Conservation (phyloP, 169 alveolate genomes). For the Theileria sp. region DNA sequence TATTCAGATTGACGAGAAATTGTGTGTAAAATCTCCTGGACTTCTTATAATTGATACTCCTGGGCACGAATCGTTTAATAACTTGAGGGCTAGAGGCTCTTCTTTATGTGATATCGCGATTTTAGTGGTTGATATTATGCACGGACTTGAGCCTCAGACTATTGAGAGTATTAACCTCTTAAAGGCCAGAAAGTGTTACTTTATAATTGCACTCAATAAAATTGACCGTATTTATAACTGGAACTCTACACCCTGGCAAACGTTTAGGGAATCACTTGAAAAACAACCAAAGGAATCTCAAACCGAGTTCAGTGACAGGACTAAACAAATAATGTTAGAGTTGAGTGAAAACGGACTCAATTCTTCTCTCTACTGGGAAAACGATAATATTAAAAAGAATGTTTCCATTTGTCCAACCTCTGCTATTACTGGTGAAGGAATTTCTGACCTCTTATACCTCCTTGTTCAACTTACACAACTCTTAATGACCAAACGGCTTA, state of each 20-base stretch:
- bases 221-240: slow-evolving; percentile 96
- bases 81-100: slow-evolving; percentile 98
- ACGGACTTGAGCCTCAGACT: slow-evolving; percentile 98
- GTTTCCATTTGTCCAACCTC: slow-evolving; percentile 97
- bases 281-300: slow-evolving; percentile 81
- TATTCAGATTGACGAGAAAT: slow-evolving; percentile 46
- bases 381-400: slow-evolving; percentile 88
- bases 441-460: slow-evolving; percentile 92
- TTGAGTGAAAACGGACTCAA: slow-evolving; percentile 96
- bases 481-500: slow-evolving; percentile 83
- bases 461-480: slow-evolving; percentile 89
- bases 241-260: slow-evolving; percentile 87
- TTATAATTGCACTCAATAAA: slow-evolving; percentile 97
- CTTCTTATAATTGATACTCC: slow-evolving; percentile 98
- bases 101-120: slow-evolving; percentile 97
- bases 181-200: slow-evolving; percentile 90
- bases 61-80: slow-evolving; percentile 98
- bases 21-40: slow-evolving; percentile 90
- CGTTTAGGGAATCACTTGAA: slow-evolving; percentile 82
- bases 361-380: slow-evolving; percentile 93
- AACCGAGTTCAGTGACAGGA: slow-evolving; percentile 87
- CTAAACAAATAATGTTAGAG: slow-evolving; percentile 74
- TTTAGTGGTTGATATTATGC: slow-evolving; percentile 98
- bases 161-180: slow-evolving; percentile 91
- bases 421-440: slow-evolving; percentile 99